Evolutionary conservation across 1,139 yeast genomes (phyloP), one percentile per base, ranked within the genome.

Genomic region (Debaryomycetaceae sp.): DNA sequence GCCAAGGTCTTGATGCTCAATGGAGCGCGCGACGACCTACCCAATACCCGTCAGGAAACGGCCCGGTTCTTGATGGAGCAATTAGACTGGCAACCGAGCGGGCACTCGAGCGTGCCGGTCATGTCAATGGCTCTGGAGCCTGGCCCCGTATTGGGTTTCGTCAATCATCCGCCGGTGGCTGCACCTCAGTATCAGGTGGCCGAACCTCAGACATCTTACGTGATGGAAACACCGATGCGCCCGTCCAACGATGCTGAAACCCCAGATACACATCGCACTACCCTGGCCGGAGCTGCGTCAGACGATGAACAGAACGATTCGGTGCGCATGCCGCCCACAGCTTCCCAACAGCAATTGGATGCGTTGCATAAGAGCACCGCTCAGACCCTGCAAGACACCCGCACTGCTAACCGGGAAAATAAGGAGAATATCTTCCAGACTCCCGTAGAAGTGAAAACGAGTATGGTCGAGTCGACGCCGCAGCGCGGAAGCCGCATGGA

Each of bases 21-120:
- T 35, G 73, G 74, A 12, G 73, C 75, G 4, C 47, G 66, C 26
- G 72, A 69, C 42, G 65, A 62, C 38, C 47, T 66, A 26, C 51
- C 53, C 24, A 66, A 66, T 39, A 52, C 57, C 15, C 53, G 49
- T 35, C 55, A 60, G 36, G 65, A 63, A 40, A 54, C 68, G 3
- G 53, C 69, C 15, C 58, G 58, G 35, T 33, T 44, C 16, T 35
- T 50, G 37, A 55, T 59, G 14, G 41, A 42, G 26, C 56, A 51
- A 26, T 47, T 40, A 25, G 51, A 54, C 33, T 32, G 53, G 16
- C 38, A 51, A n/a, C n/a, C n/a, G n/a, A n/a, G n/a, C n/a, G n/a
- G n/a, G n/a, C n/a, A n/a, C n/a, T n/a, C n/a, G n/a, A n/a, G n/a
- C n/a, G n/a, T n/a, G 34, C 19, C 32, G 27, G 31, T 32, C 29